Conservation (phyloP, 345 rosid species). For the Geranium rotundifolium region DNA sequence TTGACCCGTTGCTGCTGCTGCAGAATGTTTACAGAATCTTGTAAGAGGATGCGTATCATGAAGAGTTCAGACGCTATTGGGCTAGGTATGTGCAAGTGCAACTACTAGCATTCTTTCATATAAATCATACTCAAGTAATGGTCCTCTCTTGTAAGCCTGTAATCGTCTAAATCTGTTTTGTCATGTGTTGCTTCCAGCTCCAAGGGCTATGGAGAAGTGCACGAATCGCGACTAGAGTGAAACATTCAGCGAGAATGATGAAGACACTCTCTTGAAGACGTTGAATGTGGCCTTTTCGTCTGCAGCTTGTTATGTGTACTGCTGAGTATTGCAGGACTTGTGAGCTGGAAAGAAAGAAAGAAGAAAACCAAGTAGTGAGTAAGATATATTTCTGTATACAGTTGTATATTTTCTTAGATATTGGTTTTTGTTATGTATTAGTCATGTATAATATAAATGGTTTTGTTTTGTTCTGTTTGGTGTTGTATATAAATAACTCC, state of each 20-base stretch:
- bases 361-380: no score
- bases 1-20: background rate
- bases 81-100: background rate
- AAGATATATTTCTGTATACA: background rate
- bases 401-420: no score
- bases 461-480: background rate
- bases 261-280: background rate
- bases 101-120: background rate
- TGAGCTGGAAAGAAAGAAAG: no score
- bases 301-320: no score
- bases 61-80: background rate
- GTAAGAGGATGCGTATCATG: background rate
- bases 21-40: background rate
- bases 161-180: background rate
- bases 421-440: background rate
- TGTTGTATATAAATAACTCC: background rate
- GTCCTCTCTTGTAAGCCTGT: background rate
- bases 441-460: background rate
- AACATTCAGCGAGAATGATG: background rate
- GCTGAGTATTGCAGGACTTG: no score
- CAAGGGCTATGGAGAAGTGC: background rate
- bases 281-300: no score
- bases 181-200: background rate
- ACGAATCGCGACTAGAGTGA: background rate
- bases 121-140: no score